Base-by-base conservation (phyloP, 2,329 filamentous ascomycete genomes). In the Celoporthe dispersa region DNA sequence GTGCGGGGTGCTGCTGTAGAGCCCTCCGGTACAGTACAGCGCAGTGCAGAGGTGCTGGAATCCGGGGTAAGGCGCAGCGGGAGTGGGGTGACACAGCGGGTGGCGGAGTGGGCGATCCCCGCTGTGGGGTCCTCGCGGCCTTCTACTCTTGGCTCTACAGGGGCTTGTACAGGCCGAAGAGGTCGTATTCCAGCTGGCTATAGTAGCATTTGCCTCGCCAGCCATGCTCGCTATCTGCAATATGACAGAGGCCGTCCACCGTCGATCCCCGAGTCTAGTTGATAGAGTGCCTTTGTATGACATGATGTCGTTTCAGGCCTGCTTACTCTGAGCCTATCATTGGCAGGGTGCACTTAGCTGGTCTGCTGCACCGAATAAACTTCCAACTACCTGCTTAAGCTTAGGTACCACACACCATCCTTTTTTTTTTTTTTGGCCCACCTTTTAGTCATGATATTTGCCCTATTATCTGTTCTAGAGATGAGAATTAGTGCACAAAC, bases 31-130 rank as follows among this genome's bases (percentile, higher is more conserved):
- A 12, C 37, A 12, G 37, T 39, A 39, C 51, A 28, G 28, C 25
- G 4, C 53, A 28, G 44, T 19, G 16, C 41, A 19, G 19, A n/a
- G 25, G 28, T 57, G 53, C 25, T 48, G 19, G 33, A 37, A 60
- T 37, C 57, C 19, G 57, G 57, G 57, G 57, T 35, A 60, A 19
- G 33, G 57, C 19, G 57, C 57, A 35, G 33, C 16, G 57, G 57
- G 31, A 37, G 57, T 37, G 57, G 57, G 33, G 33, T 37, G 31
- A 12, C 19, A 22, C 33, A n/a, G 44, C 44, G 53, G 53, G 53
- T 57, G 53, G 53, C 53, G 53, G 53, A 14, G 31, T 57, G 6
- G 53, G 53, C 53, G 53, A 57, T 33, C 53, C 28, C 51, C 12
- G 25, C 33, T 60, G 57, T 60, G 57, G 57, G 33, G 33, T 9